Evolutionary conservation across 257 asterid genomes (phyloP), one percentile per base, ranked within the genome.

Genomic region (Fraxinus americana): DNA sequence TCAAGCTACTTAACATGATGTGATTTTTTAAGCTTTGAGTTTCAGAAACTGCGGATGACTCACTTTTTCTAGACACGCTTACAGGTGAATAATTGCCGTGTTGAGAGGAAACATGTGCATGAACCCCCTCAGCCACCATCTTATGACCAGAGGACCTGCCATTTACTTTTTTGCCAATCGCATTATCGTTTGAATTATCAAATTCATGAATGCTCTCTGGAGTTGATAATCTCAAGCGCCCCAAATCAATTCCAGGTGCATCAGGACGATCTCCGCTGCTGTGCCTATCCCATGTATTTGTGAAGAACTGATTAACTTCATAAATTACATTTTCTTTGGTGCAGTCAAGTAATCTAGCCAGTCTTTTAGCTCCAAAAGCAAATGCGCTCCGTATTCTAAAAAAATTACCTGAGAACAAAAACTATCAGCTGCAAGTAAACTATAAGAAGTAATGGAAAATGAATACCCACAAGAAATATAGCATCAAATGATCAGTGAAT

Each of bases 241-340:
- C 45, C 66, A 85, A 66, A 82, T 87, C 94, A 50, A 77, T 78
- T 17, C 78, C 89, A 0, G 97, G 92, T 73, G 95, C 93, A 91
- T 96, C 99, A 72, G 99, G 98, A 70, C 99, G 90, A 66, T 81
- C 87, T 70, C 99, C 98, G 75, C 90, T 88, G 74, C 93, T 96
- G 83, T 95, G 97, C 85, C 99, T 88, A 57, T 88, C 96, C 98
- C 96, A 91, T 57, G 98, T 95, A 77, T 93, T 95, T 89, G 82
- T 82, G 74, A 95, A 95, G 84, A 95, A 95, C 87, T 91, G 94
- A 86, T 93, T 90, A 70, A 95, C 91, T 82, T 93, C 98, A 78
- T 76, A 74, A 75, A 76, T 77, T 59, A 91, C 35, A 29, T 86
- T 80, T 73, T 91, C 96, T 78, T 82, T 81, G 1, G 94, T 94